Conservation (phyloP, 2,329 filamentous ascomycete genomes). For the Keithomyces neogunnii region DNA sequence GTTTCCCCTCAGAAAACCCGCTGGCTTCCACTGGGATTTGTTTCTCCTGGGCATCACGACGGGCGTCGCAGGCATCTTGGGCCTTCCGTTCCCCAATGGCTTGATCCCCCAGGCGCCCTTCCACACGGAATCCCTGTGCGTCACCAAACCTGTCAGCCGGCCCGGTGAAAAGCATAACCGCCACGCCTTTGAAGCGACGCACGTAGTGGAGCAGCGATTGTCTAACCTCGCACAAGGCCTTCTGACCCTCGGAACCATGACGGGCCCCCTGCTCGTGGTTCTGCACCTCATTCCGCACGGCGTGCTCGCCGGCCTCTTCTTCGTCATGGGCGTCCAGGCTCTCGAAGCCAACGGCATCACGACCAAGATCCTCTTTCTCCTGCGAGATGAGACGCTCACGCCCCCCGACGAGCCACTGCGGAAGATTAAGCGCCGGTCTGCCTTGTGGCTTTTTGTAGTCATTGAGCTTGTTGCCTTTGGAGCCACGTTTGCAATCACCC, state of each 20-base stretch:
- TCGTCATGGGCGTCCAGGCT: constrained; percentile 76
- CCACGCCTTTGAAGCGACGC: constrained; percentile 43
- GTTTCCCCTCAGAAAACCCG: constrained; percentile 71
- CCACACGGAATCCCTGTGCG: constrained; percentile 71
- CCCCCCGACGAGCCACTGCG: constrained; percentile 49
- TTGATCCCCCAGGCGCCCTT: constrained; percentile 79
- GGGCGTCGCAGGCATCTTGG: constrained; percentile 64
- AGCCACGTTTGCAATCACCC: constrained; percentile 74
- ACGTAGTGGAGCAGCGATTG: constrained; percentile 69
- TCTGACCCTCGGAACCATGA: constrained; percentile 71
- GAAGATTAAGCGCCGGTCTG: constrained; percentile 48
- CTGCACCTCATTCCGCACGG: constrained; percentile 72
- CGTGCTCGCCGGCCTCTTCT: constrained; percentile 73
- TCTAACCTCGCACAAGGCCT: constrained; percentile 74
- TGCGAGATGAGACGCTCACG: constrained; percentile 56
- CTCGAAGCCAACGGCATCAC: constrained; percentile 72
- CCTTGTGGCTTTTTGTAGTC: constrained; percentile 64
- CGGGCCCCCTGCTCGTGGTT: constrained; percentile 62
- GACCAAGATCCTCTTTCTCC: constrained; percentile 61
- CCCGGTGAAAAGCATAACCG: constrained; percentile 51
- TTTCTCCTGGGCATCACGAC: constrained; percentile 75
- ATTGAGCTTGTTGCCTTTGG: constrained; percentile 64
- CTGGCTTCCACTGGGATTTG: constrained; percentile 79
- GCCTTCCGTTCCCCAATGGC: constrained; percentile 74
- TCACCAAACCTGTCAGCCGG: constrained; percentile 48